phyloP scores from a whole-genome alignment of 441 rosid species.

The Euphorbia corollata region DNA sequence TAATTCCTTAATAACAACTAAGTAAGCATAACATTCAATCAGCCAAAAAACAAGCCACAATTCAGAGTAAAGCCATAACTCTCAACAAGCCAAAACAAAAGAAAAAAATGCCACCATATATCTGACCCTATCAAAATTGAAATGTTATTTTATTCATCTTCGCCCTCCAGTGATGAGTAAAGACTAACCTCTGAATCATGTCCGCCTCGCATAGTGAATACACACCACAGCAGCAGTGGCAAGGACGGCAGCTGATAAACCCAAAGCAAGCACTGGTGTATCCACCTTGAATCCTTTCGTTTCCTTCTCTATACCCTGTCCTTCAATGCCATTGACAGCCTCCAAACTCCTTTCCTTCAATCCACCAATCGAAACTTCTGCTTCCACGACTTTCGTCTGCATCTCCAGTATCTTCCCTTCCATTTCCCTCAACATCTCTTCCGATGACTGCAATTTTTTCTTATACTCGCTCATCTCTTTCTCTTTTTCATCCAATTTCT shows the following conservation, averaged over 20 bases:
- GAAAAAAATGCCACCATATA: constrained; percentile 19
- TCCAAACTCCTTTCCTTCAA: constrained; percentile 36
- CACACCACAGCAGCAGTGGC: constrained; percentile 44
- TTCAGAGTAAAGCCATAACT: constrained; percentile 21
- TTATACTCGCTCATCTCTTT: constrained; percentile 30
- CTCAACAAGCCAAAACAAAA: constrained; percentile 10
- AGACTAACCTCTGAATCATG: constrained; percentile 25
- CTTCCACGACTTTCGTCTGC: constrained; percentile 39
- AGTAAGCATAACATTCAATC: background rate
- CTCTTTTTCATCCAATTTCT: constrained; percentile 43
- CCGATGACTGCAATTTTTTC: constrained; percentile 34
- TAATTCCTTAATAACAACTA: background rate
- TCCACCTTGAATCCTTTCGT: constrained; percentile 25
- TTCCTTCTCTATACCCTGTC: constrained; percentile 18
- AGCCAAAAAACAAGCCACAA: background rate
- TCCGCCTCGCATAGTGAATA: constrained; percentile 35
- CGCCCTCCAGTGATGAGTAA: background rate
- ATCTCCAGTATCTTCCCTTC: constrained; percentile 33
- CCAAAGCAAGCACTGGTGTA: constrained; percentile 42
- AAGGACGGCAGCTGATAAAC: constrained; percentile 42
- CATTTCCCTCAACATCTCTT: constrained; percentile 31
- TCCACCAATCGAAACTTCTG: constrained; percentile 26
- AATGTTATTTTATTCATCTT: constrained; percentile 9
- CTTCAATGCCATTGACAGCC: constrained; percentile 28
- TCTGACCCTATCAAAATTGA: constrained; percentile 26